These are phyloP conservation scores for Dendrobium nobile DNA, from an alignment of 106 monocot species.

Conservation along the genomic window DNA sequence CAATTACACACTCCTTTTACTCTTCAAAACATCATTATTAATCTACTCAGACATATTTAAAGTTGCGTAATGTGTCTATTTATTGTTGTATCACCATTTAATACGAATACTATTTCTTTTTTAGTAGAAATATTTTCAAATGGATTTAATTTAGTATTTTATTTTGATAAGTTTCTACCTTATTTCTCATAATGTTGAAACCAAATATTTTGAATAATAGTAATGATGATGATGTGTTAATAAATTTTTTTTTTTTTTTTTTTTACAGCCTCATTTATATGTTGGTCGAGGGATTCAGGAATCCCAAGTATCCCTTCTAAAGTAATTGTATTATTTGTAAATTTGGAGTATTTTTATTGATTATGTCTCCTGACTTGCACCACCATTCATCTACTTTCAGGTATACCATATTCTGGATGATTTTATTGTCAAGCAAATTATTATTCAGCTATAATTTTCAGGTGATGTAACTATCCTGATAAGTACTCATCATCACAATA, in stretches of 20 bases:
- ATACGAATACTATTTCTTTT: background rate
- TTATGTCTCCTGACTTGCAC: background rate
- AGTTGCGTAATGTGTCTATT: background rate
- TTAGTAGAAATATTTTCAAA: background rate
- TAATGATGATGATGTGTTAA: background rate
- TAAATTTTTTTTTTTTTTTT: background rate
- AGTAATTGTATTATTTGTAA: conserved; percentile 33
- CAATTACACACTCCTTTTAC: background rate
- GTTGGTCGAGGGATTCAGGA: conserved; percentile 73
- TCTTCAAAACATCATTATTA: background rate
- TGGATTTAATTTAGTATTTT: background rate
- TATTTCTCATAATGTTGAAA: background rate
- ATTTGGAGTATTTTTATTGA: conserved; percentile 2
- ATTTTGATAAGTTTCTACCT: background rate
- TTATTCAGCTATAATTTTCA: conserved; percentile 73
- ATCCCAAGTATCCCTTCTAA: conserved; percentile 47
- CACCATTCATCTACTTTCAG: conserved; percentile 22
- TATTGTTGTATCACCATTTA: background rate
- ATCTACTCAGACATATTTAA: background rate
- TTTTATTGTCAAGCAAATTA: conserved; percentile 62
- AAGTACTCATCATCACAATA: background rate
- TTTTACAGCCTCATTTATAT: conserved; percentile 42
- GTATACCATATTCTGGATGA: conserved; percentile 65
- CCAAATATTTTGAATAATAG: background rate
- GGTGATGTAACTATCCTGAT: conserved; percentile 26